Percentiles rank a stretch among this genome's conserved stretches.
phyloP scores from a whole-genome alignment of 345 rosid genomes.

The Syzygium aqueum region DNA sequence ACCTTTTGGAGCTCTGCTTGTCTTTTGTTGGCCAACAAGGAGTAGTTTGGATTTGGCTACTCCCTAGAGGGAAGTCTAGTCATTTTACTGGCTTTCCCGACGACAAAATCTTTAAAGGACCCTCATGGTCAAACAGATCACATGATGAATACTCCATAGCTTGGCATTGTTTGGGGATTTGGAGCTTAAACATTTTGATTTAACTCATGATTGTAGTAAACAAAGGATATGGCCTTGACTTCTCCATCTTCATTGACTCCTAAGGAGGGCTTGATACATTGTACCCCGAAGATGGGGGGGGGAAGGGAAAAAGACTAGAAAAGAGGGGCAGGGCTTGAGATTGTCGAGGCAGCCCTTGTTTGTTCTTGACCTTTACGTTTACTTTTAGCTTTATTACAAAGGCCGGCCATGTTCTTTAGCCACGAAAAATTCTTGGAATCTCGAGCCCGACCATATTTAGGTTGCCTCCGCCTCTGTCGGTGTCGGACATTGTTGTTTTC shows the following conservation, averaged over 20 bases:
- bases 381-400: neutral
- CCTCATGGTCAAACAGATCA: neutral
- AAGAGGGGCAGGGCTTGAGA: neutral
- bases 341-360: neutral
- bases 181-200: neutral
- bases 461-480: neutral
- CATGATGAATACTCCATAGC: neutral
- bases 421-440: neutral
- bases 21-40: neutral
- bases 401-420: neutral
- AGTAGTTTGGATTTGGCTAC: neutral
- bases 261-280: neutral
- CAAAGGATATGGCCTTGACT: neutral
- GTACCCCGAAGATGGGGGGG: neutral
- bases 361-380: neutral
- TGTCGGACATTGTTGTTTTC: neutral
- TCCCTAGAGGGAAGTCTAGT: neutral
- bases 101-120: neutral
- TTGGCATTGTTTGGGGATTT: neutral
- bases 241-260: neutral
- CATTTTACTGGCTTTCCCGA: neutral
- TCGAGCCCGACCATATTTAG: neutral
- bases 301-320: neutral
- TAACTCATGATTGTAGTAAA: neutral
- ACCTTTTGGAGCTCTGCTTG: neutral